Conservation (phyloP, 129 eudicot species). For the Flaveria bidentis region DNA sequence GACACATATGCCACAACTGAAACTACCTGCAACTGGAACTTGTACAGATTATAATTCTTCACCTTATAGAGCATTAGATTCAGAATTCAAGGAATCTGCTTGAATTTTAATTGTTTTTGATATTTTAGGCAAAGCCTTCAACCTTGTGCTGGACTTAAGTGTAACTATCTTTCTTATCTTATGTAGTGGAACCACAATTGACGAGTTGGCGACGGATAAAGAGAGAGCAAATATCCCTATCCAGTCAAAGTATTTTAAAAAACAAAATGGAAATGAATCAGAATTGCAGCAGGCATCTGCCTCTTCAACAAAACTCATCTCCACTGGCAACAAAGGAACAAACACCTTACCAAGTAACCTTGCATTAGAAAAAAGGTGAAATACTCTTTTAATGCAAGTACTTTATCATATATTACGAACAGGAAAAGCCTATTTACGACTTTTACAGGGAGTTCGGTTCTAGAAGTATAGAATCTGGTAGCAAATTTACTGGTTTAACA, state of each 20-base stretch:
- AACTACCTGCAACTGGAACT: background rate
- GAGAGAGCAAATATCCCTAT: constrained; percentile 34
- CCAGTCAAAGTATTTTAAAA: constrained; percentile 46
- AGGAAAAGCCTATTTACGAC: constrained; percentile 4
- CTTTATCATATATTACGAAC: constrained; percentile 17
- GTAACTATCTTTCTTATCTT: constrained; percentile 18
- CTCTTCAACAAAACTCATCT: constrained; percentile 37
- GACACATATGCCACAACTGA: background rate
- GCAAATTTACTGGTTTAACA: constrained; percentile 33
- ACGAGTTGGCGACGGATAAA: constrained; percentile 28
- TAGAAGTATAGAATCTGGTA: constrained; percentile 43
- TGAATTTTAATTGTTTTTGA: constrained; percentile 6
- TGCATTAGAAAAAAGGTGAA: constrained; percentile 50
- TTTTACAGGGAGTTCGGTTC: constrained; percentile 37
- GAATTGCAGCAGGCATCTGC: constrained; percentile 43
- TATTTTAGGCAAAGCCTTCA: constrained; percentile 14
- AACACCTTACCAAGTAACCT: constrained; percentile 31
- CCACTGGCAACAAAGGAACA: constrained; percentile 29
- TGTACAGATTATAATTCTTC: constrained; percentile 6
- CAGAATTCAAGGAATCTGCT: background rate
- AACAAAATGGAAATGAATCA: constrained; percentile 41
- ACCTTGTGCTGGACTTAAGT: background rate
- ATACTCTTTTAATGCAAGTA: constrained; percentile 10
- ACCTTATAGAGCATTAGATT: constrained; percentile 1
- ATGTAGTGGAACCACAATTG: constrained; percentile 49